Evolutionary conservation across 2,329 filamentous ascomycete genomes (phyloP), one percentile per base, ranked within the genome.

Genomic region (Ophiosphaerella korrae): DNA sequence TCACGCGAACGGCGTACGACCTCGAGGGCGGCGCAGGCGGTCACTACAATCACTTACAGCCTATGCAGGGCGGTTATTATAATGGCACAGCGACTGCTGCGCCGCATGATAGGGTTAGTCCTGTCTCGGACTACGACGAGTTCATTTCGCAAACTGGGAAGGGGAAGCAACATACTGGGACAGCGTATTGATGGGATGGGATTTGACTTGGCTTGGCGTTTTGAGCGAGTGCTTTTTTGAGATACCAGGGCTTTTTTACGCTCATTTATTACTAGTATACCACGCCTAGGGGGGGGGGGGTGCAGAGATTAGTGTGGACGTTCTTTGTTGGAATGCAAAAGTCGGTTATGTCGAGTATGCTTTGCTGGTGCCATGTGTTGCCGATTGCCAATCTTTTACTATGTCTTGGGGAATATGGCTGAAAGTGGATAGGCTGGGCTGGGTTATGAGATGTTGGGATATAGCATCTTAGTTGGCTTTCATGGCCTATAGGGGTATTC

Each of bases 1-100:
- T 71, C 7, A 71, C 72, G n/a, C 57, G 50, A 41, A 70, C 72
- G 3, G 73, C 73, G 40, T 60, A 58, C 11, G 52, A 60, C 8
- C 45, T 73, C 11, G 65, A 58, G n/a, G 52, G 58, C 33, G 55
- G 57, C 18, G 18, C 3, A 13, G 29, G 33, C 7, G 23, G 4
- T 14, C 42, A 55, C 38, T 61, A 51, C 34, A 53, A 49, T 12
- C 48, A 55, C 14, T 43, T 48, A 8, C 42, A 47, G 14, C 38
- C 41, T 21, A 45, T 47, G 34, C 52, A 62, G 29, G 58, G 44
- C 2, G 50, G 54, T 38, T 57, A 62, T 32, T 48, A 47, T 21
- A 48, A 46, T 23, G 50, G 35, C 39, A 41, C 45, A 14, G 41
- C 45, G 16, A 55, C 56, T 7, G 52, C 52, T 9, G 48, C 55